Base-by-base conservation (phyloP, 352 stramenopile genomes). In the Phytophthora citricola region DNA sequence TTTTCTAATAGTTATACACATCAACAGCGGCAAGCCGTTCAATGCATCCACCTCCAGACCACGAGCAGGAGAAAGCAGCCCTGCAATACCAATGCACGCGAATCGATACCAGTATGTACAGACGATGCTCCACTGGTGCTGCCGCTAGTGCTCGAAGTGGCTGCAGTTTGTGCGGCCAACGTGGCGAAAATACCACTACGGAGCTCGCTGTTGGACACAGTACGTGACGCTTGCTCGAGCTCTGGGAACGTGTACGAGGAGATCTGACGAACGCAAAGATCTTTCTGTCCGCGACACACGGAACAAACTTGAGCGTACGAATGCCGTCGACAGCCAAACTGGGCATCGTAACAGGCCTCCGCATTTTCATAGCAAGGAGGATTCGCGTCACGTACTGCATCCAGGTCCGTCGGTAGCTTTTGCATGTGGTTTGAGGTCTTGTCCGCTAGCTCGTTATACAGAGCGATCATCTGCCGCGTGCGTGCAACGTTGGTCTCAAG, bases 261-360 rank as follows among this genome's bases (percentile, higher is more conserved):
- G n/a, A 73, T 59, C 43, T 75, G 72, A 0, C 68, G 50, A 5
- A 82, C 66, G 57, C 81, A 89, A 5, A 67, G 55, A 44, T 59
- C 70, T 48, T 57, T 47, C 50, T 75, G 71, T 15, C 73, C 74
- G 5, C 71, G 70, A 57, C 83, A 91, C 17, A 91, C 69, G 1
- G 73, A 76, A 43, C 81, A 92, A 15, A 90, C 81, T 48, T 91
- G 83, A 5, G 76, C 79, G 58, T 88, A 88, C 45, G 81, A 86
- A 53, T 86, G 76, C 29, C 79, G 73, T 38, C 61, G 44, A 49
- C 83, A 92, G 31, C 83, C 83, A 36, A 80, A 88, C 29, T 66
- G 41, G 2, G 81, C 57, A 17, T 88, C 63, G 50, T 79, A 85
- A 61, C 83, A 92, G 6, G 57, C 46, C 47, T 82, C 72, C 17